These are phyloP conservation scores for Wallacemonas collosoma DNA, from an alignment of 208 protist genomes.

Conservation along the genomic window DNA sequence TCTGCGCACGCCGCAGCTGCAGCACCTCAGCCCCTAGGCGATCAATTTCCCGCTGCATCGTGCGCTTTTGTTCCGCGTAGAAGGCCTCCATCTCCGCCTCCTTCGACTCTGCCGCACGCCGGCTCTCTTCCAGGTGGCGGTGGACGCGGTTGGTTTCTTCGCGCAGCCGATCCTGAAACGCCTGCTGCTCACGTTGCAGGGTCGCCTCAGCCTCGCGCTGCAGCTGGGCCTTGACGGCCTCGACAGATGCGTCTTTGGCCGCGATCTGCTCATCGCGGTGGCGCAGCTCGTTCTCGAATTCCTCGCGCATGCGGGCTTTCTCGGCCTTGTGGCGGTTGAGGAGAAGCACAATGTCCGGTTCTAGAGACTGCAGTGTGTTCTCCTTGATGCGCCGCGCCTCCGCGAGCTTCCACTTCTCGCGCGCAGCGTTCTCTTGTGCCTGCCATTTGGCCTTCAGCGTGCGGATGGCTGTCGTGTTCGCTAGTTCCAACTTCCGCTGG, in stretches of 20 bases:
- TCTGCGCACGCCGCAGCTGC: slow-evolving; percentile 45
- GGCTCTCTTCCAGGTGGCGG: slow-evolving; percentile 68
- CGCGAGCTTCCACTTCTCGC: slow-evolving; percentile 83
- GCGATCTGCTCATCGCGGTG: slow-evolving; percentile 78
- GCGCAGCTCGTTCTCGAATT: slow-evolving; percentile 88
- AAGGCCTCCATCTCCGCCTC: slow-evolving; percentile 68
- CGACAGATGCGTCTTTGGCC: slow-evolving; percentile 73
- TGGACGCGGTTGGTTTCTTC: slow-evolving; percentile 64
- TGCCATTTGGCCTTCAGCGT: slow-evolving; percentile 70
- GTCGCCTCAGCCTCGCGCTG: slow-evolving; percentile 61
- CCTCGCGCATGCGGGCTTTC: slow-evolving; percentile 86
- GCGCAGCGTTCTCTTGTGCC: slow-evolving; percentile 74
- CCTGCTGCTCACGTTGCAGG: slow-evolving; percentile 61
- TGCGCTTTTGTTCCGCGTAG: slow-evolving; percentile 62
- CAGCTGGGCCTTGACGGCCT: slow-evolving; percentile 63
- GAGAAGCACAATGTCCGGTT: slow-evolving; percentile 92
- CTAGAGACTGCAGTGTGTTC: slow-evolving; percentile 87
- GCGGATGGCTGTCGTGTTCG: slow-evolving; percentile 65
- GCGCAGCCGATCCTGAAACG: slow-evolving; percentile 46
- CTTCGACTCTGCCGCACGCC: slow-evolving; percentile 37
- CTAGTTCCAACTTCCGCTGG: slow-evolving; percentile 51
- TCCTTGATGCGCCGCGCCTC: slow-evolving; percentile 92
- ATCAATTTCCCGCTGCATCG: slow-evolving; percentile 68
- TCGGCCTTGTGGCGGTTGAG: slow-evolving; percentile 92
- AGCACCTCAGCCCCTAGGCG: slow-evolving; percentile 67